Percentiles rank a stretch among this genome's conserved stretches.
Conservation (phyloP, 495 filamentous ascomycete genomes). For the Massariosphaeria phaeospora region DNA sequence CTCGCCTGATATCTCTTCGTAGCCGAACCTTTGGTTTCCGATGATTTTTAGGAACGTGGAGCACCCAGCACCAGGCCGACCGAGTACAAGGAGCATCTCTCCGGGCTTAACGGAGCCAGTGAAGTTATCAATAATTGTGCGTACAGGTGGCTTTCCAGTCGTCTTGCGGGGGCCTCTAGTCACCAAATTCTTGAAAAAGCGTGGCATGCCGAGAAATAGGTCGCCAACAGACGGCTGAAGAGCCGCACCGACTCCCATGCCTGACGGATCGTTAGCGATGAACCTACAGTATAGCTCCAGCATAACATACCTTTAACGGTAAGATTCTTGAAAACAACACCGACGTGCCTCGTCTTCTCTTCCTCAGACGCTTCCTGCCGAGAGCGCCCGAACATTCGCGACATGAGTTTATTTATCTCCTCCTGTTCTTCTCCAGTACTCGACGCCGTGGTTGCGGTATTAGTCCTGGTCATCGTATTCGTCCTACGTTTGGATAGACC, state of each 20-base stretch:
- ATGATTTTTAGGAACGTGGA: constrained; percentile 67
- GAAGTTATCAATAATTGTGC: constrained; percentile 62
- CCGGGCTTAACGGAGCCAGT: constrained; percentile 48
- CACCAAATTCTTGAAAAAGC: constrained; percentile 45
- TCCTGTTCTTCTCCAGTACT: constrained; percentile 49
- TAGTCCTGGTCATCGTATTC: constrained; percentile 21
- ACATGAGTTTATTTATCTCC: constrained; percentile 57
- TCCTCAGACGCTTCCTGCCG: constrained; percentile 60
- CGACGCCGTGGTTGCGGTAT: constrained; percentile 27
- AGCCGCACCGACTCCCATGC: constrained; percentile 61
- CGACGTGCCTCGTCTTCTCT: constrained; percentile 50
- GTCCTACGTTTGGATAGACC: constrained; percentile 51
- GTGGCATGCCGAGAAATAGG: constrained; percentile 55
- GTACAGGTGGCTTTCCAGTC: constrained; percentile 48
- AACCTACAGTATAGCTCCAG: too few relatives aligned
- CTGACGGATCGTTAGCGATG: too few relatives aligned
- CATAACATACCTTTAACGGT: constrained; percentile 66
- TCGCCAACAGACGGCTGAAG: constrained; percentile 63
- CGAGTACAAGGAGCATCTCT: constrained; percentile 62
- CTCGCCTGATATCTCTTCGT: constrained; percentile 57
- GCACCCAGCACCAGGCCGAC: constrained; percentile 67
- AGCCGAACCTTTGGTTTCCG: constrained; percentile 61
- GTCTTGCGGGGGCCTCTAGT: constrained; percentile 44
- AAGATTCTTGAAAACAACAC: constrained; percentile 40
- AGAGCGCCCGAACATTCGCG: constrained; percentile 59